Evolutionary conservation across 1,284 basidiomycete species (phyloP).

Genomic region (Leucoagaricus sp.): DNA sequence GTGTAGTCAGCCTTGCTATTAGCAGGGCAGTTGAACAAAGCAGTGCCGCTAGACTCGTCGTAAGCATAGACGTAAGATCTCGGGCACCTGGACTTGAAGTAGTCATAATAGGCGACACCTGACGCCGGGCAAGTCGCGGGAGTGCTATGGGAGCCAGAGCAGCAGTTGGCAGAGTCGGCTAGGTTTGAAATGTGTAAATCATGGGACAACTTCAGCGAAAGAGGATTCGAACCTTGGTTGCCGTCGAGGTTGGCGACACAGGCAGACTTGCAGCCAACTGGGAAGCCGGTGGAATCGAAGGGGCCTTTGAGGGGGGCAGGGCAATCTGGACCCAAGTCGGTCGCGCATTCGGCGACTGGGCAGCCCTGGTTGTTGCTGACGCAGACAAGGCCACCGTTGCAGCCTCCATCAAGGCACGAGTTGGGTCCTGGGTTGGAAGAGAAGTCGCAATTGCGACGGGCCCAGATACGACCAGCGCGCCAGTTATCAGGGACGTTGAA

Average conservation of each 20-base stretch:
- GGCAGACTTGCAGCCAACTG: slow-evolving; percentile 59
- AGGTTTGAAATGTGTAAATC: slow-evolving; percentile 9
- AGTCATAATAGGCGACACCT: slow-evolving; percentile 48
- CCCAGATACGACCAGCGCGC: slow-evolving; percentile 50
- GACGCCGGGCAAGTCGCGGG: slow-evolving; percentile 46
- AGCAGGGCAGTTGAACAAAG: slow-evolving; percentile 51
- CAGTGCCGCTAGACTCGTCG: slow-evolving; percentile 54
- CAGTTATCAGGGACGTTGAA: slow-evolving; percentile 50
- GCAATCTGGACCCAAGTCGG: slow-evolving; percentile 52
- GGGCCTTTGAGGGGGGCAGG: slow-evolving; percentile 48
- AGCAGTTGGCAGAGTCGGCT: slow-evolving; percentile 54
- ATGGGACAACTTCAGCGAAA: background rate
- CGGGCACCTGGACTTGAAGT: slow-evolving; percentile 58
- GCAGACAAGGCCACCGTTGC: slow-evolving; percentile 53
- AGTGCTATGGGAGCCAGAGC: slow-evolving; percentile 52
- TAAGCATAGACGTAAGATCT: slow-evolving; percentile 60
- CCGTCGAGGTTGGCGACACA: slow-evolving; percentile 52
- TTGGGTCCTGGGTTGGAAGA: slow-evolving; percentile 44
- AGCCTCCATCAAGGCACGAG: slow-evolving; percentile 53
- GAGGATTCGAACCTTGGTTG: slow-evolving; percentile 24
- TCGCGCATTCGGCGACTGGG: slow-evolving; percentile 48
- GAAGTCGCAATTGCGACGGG: slow-evolving; percentile 40
- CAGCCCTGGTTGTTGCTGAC: slow-evolving; percentile 57
- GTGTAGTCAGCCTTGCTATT: slow-evolving; percentile 50
- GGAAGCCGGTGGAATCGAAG: slow-evolving; percentile 45